Evolutionary conservation across 441 rosid species (phyloP).

Genomic region (Syzygium malaccense): DNA sequence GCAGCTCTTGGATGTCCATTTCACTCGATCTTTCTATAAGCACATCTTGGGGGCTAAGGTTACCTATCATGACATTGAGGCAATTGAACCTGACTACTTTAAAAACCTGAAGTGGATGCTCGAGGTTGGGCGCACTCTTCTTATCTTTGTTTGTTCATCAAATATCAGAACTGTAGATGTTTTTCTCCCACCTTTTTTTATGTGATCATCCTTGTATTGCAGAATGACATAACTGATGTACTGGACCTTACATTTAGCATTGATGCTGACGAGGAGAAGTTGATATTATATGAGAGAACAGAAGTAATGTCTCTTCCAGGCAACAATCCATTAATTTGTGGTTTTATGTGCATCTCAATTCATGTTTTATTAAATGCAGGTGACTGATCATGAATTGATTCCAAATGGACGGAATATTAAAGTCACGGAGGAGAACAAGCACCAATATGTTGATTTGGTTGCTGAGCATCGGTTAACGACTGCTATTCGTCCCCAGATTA

Average conservation of each 20-base stretch:
- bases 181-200: neutral
- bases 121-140: constrained; percentile 45
- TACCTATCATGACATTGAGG: constrained; percentile 94
- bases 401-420: constrained; percentile 82
- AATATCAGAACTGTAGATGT: neutral
- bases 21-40: constrained; percentile 96
- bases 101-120: constrained; percentile 95
- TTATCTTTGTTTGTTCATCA: neutral
- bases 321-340: neutral
- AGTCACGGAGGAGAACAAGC: constrained; percentile 93
- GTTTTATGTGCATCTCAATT: neutral
- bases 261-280: constrained; percentile 97
- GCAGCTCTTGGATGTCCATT: constrained; percentile 92
- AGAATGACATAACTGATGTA: constrained; percentile 84
- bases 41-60: constrained; percentile 89
- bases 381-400: constrained; percentile 86
- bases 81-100: constrained; percentile 89
- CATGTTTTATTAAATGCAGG: constrained; percentile 32
- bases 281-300: constrained; percentile 69
- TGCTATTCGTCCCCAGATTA: constrained; percentile 94
- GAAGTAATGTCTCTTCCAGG: constrained; percentile 34
- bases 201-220: constrained; percentile 18
- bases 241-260: constrained; percentile 87
- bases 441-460: constrained; percentile 79
- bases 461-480: constrained; percentile 91